Conservation (phyloP, 2,329 filamentous ascomycete species). For the Periconia sp. region DNA sequence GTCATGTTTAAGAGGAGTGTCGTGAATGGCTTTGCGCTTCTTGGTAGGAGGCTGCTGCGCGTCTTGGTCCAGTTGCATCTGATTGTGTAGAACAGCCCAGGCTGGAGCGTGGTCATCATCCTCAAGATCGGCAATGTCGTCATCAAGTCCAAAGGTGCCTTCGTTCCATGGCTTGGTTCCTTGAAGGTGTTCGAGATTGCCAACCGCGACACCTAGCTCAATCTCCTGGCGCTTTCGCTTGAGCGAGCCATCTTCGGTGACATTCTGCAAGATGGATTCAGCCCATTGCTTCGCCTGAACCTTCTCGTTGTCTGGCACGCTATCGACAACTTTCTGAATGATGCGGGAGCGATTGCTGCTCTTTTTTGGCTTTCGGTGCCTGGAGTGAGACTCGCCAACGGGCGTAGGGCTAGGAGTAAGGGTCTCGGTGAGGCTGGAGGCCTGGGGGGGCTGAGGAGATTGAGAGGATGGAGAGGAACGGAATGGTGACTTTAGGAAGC, state of each 20-base stretch:
- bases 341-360: conserved; percentile 16
- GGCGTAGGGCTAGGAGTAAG: conserved; percentile 30
- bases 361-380: conserved; percentile 15
- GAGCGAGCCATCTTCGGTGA: conserved; percentile 9
- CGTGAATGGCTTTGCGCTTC: conserved; percentile 22
- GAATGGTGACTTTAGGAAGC: not conserved
- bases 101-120: conserved; percentile 31
- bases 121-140: conserved; percentile 22
- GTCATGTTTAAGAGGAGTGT: conserved; percentile 6
- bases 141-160: conserved; percentile 30
- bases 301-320: conserved; percentile 20
- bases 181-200: conserved; percentile 31
- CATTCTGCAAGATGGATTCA: conserved; percentile 17
- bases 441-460: conserved; percentile 10
- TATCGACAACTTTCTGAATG: conserved; percentile 19
- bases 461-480: conserved; percentile 9
- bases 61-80: conserved; percentile 19
- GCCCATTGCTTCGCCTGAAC: conserved; percentile 30
- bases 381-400: conserved; percentile 24
- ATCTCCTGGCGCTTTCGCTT: conserved; percentile 34
- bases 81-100: conserved; percentile 33
- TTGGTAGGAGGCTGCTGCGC: conserved; percentile 16
- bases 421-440: conserved; percentile 19
- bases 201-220: conserved; percentile 23
- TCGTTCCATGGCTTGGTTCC: conserved; percentile 35